Base-by-base conservation (phyloP, 176 grass and related monocot genomes). In the Canna indica region DNA sequence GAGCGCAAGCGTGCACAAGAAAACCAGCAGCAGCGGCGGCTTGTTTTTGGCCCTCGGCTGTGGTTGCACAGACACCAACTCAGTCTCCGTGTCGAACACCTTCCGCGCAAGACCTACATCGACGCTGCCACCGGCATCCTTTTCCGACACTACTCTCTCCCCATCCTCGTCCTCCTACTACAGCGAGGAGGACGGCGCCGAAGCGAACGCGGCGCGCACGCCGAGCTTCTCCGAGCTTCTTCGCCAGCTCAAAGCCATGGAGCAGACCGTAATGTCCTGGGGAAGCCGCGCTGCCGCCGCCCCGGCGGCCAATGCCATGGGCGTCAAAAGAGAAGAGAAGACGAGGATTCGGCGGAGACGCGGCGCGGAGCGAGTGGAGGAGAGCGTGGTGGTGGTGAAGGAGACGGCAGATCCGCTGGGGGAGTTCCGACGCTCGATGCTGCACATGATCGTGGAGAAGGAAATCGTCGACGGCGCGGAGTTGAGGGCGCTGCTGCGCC, bases 351-450 rank as follows among this genome's bases (percentile, higher is more conserved):
- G n/a, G n/a, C n/a, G n/a, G n/a, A n/a, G n/a, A n/a, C n/a, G n/a
- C n/a, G n/a, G 76, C 24, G 75, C 78, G 12, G 47, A 80, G 10
- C 68, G 85, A 59, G 66, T 86, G 24, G 71, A 79, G 54, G 88
- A 88, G 48, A 86, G 91, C 76, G 89, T 93, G 75, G 80, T 80
- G 75, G 89, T 99, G 75, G 89, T 88, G 81, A 93, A 78, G 70
- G 89, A 90, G 70, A 82, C 94, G 7, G 76, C 26, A 11, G 89
- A 99, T 64, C 94, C 94, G 14, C 64, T 93, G n/a, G 76, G 75
- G 10, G 94, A 99, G 25, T 99, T 99, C 84, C 82, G 86, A 80
- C 47, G 70, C 80, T 99, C 94, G 30, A 99, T 99, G 94, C 79
- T 64, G 68, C 89, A 93, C 68, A 99, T 99, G 94, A 75, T 99